These are phyloP conservation scores for Cladosporium sphaerospermum DNA, from an alignment of 2,329 filamentous ascomycete species.

Conservation along the genomic window DNA sequence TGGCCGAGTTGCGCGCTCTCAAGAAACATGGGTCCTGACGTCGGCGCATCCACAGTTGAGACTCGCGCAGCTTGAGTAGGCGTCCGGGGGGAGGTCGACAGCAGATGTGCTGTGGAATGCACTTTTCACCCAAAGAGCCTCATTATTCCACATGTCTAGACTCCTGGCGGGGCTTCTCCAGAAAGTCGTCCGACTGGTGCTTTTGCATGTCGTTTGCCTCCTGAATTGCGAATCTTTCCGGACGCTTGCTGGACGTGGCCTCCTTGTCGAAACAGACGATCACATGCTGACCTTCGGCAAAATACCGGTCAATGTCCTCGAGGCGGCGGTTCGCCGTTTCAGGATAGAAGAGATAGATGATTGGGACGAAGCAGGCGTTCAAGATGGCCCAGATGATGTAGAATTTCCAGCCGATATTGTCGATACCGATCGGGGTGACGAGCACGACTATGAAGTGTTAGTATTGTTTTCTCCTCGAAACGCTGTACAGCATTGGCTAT, in stretches of 20 bases:
- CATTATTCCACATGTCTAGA: background rate
- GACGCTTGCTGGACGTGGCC: slow-evolving; percentile 39
- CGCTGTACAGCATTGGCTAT: too few relatives aligned
- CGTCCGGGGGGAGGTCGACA: too few relatives aligned
- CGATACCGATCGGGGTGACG: slow-evolving; percentile 27
- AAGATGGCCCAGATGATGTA: slow-evolving; percentile 46
- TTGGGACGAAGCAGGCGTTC: slow-evolving; percentile 44
- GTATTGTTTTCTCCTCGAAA: too few relatives aligned
- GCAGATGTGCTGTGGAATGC: too few relatives aligned
- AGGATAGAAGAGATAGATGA: slow-evolving; percentile 36
- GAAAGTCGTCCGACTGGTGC: background rate
- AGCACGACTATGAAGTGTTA: slow-evolving; percentile 35
- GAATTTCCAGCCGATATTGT: slow-evolving; percentile 26
- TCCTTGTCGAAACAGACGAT: slow-evolving; percentile 43
- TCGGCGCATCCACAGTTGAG: too few relatives aligned
- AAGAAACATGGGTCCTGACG: too few relatives aligned
- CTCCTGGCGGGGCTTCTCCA: background rate
- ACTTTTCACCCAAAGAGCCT: too few relatives aligned
- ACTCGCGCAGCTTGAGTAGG: too few relatives aligned
- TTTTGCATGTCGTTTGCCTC: slow-evolving; percentile 26
- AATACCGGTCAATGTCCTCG: slow-evolving; percentile 23
- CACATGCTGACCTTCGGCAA: slow-evolving; percentile 21
- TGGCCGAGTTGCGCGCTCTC: too few relatives aligned
- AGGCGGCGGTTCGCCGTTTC: slow-evolving; percentile 30
- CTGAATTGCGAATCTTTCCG: slow-evolving; percentile 39